These are phyloP conservation scores for Lachancea kluyveri DNA, from an alignment of 805 yeast species.

Conservation along the genomic window DNA sequence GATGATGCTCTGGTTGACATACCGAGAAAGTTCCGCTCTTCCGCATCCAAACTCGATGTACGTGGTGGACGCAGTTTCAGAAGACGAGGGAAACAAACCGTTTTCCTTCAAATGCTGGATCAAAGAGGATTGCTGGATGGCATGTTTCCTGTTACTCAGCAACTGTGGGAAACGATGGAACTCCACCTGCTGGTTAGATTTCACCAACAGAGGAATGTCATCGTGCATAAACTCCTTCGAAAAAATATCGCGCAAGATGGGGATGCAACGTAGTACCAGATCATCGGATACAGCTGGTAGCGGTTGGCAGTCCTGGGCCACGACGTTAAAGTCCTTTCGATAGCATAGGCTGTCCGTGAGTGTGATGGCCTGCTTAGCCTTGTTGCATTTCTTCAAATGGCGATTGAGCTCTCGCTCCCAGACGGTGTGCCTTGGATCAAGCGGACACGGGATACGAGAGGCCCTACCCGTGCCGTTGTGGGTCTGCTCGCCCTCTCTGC, in stretches of 20 bases:
- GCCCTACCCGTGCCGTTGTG: conserved; percentile 1
- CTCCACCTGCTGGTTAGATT: conserved; percentile 26
- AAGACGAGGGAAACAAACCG: conserved; percentile 24
- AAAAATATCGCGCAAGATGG: no score
- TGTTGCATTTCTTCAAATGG: conserved; percentile 61
- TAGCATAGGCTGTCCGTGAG: conserved; percentile 45
- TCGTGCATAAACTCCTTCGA: no score
- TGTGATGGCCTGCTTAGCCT: conserved; percentile 29
- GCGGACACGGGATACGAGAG: conserved; percentile 61
- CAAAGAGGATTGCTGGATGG: conserved; percentile 74
- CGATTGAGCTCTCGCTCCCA: conserved; percentile 50
- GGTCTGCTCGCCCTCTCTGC: conserved; percentile 1
- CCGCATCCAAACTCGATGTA: conserved; percentile 89
- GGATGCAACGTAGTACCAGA: no score
- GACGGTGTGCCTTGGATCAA: conserved; percentile 69
- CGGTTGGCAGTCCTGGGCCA: not conserved
- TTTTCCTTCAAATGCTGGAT: conserved; percentile 55
- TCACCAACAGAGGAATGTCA: conserved; percentile 24
- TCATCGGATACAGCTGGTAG: no score
- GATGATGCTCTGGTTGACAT: conserved; percentile 33
- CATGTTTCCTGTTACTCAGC: conserved; percentile 62
- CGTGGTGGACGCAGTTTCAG: conserved; percentile 14
- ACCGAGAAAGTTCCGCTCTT: conserved; percentile 74
- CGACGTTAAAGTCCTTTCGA: conserved; percentile 38
- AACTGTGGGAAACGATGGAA: conserved; percentile 39